Conservation (phyloP, 331 rosid species). For the Dryas integrifolia region DNA sequence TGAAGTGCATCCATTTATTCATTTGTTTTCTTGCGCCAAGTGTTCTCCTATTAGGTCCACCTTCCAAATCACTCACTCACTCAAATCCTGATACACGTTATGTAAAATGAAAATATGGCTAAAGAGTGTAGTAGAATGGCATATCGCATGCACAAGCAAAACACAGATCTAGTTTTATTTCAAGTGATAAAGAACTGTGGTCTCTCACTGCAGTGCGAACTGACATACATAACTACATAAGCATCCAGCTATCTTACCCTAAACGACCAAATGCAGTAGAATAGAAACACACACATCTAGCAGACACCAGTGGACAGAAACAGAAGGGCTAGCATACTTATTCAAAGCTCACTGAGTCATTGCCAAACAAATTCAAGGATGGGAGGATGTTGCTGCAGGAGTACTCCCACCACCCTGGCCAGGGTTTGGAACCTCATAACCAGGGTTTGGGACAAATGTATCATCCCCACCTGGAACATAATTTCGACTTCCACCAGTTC, state of each 20-base stretch:
- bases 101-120: not conserved
- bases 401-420: conserved; percentile 4
- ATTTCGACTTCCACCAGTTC: conserved; percentile 3
- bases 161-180: not conserved
- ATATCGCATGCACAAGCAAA: not conserved
- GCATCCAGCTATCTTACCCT: not conserved
- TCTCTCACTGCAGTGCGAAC: not conserved
- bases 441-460: conserved; percentile 36
- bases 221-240: not conserved
- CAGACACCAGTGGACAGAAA: not conserved
- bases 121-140: not conserved
- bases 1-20: not conserved
- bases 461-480: conserved; percentile 46
- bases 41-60: not conserved
- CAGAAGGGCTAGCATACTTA: conserved; percentile 9
- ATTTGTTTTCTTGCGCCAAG: not conserved
- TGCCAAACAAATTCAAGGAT: conserved; percentile 12
- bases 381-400: not conserved
- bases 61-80: not conserved
- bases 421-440: conserved; percentile 35
- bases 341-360: not conserved
- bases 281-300: not conserved
- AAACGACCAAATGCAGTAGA: not conserved
- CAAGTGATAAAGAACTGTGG: not conserved
- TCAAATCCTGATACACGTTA: not conserved